These are phyloP conservation scores for Pythium scleroteichum DNA, from an alignment of 352 stramenopile genomes.

Conservation along the genomic window DNA sequence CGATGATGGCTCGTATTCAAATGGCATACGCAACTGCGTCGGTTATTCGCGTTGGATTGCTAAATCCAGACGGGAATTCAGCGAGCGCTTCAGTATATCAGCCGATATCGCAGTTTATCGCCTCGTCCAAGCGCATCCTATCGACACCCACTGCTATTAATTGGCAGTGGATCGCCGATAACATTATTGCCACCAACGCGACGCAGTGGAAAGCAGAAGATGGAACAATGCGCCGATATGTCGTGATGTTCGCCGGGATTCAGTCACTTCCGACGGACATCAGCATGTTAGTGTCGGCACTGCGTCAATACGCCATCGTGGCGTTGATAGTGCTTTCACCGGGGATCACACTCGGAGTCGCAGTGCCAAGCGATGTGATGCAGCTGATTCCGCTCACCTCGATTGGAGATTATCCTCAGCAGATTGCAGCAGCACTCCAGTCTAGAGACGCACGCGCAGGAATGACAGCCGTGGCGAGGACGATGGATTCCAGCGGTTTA, in stretches of 20 bases:
- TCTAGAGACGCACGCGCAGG: conserved; percentile 5
- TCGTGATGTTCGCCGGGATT: not conserved
- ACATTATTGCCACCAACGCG: conserved; percentile 7
- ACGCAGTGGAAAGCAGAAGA: conserved; percentile 19
- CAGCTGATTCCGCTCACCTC: conserved; percentile 4
- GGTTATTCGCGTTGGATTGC: conserved; percentile 8
- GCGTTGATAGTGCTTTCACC: conserved; percentile 15
- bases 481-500: not conserved
- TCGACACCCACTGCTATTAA: not conserved
- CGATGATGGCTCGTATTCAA: conserved; percentile 13
- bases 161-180: conserved; percentile 10
- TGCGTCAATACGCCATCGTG: conserved; percentile 7
- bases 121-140: not conserved
- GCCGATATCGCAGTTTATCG: conserved; percentile 7
- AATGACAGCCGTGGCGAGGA: not conserved
- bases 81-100: not conserved
- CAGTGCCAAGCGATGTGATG: conserved; percentile 16
- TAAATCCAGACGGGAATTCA: conserved; percentile 5
- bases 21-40: conserved; percentile 1
- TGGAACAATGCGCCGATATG: conserved; percentile 3
- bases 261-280: not conserved
- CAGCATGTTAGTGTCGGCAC: not conserved
- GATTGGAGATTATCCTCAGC: conserved; percentile 10
- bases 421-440: not conserved
- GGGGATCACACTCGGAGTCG: not conserved